Conservation (phyloP, 2,329 filamentous ascomycete species). For the Ramularia endophylla region DNA sequence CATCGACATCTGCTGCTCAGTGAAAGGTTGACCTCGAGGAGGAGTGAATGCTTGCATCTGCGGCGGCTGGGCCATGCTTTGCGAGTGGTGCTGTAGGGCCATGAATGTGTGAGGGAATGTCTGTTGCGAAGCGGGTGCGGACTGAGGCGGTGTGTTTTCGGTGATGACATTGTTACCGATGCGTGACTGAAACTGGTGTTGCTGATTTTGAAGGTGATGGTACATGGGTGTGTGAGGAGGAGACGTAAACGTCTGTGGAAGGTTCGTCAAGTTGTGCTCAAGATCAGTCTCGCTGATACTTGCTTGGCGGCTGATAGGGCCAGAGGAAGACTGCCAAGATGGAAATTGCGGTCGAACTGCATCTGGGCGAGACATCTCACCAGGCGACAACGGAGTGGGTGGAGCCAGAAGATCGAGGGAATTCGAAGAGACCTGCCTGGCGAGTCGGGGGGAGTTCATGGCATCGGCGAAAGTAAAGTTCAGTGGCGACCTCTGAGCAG, state of each 20-base stretch:
- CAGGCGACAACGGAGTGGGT: slow-evolving; percentile 44
- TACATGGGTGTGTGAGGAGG: slow-evolving; percentile 43
- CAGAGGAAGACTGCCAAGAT: slow-evolving; percentile 35
- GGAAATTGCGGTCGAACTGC: slow-evolving; percentile 27
- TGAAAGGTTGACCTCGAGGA: slow-evolving; percentile 18
- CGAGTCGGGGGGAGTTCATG: slow-evolving; percentile 42
- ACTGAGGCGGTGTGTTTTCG: slow-evolving; percentile 46
- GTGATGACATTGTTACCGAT: slow-evolving; percentile 30
- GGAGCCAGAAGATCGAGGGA: slow-evolving; percentile 39
- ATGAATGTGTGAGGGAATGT: slow-evolving; percentile 37
- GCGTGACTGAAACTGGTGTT: slow-evolving; percentile 18
- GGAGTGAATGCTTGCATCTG: slow-evolving; percentile 18
- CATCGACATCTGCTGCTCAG: slow-evolving; percentile 6
- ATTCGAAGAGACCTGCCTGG: slow-evolving; percentile 30
- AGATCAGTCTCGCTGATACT: slow-evolving; percentile 35
- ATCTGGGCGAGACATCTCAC: slow-evolving; percentile 29
- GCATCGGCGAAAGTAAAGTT: slow-evolving; percentile 42
- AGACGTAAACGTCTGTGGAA: slow-evolving; percentile 33
- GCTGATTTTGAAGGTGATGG: slow-evolving; percentile 19
- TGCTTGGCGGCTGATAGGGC: slow-evolving; percentile 32
- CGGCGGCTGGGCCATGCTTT: slow-evolving; percentile 12
- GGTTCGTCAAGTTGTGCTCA: slow-evolving; percentile 20
- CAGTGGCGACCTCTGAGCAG: slow-evolving; percentile 45
- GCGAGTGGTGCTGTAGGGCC: slow-evolving; percentile 16
- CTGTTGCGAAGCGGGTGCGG: slow-evolving; percentile 45